These are phyloP conservation scores for Papiliotrema nemorosa DNA, from an alignment of 1,284 basidiomycete species.

Conservation along the genomic window DNA sequence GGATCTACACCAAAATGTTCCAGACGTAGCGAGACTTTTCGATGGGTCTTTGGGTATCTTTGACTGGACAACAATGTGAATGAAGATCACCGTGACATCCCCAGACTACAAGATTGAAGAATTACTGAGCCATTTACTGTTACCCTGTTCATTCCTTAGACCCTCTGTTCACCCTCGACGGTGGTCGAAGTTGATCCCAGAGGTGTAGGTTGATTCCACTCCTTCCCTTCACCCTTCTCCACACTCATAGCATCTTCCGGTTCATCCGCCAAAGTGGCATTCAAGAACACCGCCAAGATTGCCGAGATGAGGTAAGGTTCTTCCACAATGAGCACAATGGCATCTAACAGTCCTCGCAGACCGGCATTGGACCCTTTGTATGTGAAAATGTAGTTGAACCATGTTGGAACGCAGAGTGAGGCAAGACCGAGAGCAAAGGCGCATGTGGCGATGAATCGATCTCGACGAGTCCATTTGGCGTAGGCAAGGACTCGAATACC, in stretches of 20 bases:
- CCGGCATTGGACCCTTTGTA: constrained; percentile 57
- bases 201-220: constrained; percentile 12
- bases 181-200: too few relatives aligned
- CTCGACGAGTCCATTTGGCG: constrained; percentile 64
- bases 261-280: constrained; percentile 23
- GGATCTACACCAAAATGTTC: constrained; percentile 12
- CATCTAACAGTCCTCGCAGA: constrained; percentile 69
- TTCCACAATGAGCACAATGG: constrained; percentile 75
- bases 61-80: too few relatives aligned
- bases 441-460: constrained; percentile 69
- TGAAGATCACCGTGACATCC: too few relatives aligned
- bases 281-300: constrained; percentile 29
- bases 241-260: constrained; percentile 3
- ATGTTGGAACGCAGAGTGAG: constrained; percentile 51
- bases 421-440: constrained; percentile 74
- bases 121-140: too few relatives aligned
- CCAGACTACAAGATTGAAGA: too few relatives aligned
- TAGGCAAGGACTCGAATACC: constrained; percentile 70
- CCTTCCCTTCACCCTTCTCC: constrained; percentile 5
- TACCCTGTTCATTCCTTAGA: too few relatives aligned
- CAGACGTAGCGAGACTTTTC: constrained; percentile 19
- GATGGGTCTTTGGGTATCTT: constrained; percentile 16
- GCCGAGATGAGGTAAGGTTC: constrained; percentile 50
- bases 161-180: too few relatives aligned
- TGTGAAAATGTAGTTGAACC: constrained; percentile 42